Evolutionary conservation across 1,139 yeast species (phyloP), one percentile per base, ranked within the genome.

Genomic region (Candida sp.): DNA sequence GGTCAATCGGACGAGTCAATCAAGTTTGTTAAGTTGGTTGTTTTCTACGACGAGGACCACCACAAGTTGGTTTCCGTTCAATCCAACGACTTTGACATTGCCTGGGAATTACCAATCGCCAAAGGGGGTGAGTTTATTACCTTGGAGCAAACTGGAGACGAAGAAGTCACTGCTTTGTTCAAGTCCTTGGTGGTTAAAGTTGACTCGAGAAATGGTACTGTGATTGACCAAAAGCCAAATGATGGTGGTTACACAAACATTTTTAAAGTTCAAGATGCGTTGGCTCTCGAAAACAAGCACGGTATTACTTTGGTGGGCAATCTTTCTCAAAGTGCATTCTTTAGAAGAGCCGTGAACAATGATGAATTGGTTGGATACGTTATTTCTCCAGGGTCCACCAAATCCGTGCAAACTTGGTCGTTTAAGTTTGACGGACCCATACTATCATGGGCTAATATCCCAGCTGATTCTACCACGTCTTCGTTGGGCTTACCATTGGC

Each of bases 401-500:
- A 44, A 3, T 55, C 67, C 7, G 46, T 46, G 1, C 54, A 59
- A 25, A 66, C 67, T 7, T 77, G 81, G 81, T 58, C 58, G 33
- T 70, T 71, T 52, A 41, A 54, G 3, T 56, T 58, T 28, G 47
- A 48, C 6, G 69, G 64, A 38, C 53, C 61, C 4, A 53, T 73
- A 7, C 39, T 69, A 1, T 40, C 53, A 3, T 59, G 65, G 37
- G 54, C 62, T 11, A 53, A 62, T 8, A 70, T 66, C 46, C 78
- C 81, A 1, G 64, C 63, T 2, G 73, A 70, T 28, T 81, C 81
- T 9, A 66, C 69, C 22, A 77, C 85, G 3, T 83, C 87, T 0
- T 86, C 88, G n/a, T 68, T 87, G 47, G 98, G 96, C 11, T 79
- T 83, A 37, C 81, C 89, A 1, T 72, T 88, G 39, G 86, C 88